phyloP scores from a whole-genome alignment of 2,329 filamentous ascomycete genomes.

The Byssochlamys sp. region DNA sequence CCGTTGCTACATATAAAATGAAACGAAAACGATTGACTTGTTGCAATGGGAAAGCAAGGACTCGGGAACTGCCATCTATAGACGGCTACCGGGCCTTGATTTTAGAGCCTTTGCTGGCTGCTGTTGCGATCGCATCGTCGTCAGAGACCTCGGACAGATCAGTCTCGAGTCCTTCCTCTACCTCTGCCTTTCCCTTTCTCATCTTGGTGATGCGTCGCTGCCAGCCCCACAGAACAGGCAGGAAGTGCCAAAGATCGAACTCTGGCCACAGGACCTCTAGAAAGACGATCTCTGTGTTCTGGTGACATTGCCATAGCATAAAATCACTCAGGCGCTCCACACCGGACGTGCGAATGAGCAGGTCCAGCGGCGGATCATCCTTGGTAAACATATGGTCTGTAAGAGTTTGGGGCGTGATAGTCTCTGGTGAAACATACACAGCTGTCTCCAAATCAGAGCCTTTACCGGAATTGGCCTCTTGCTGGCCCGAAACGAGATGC shows the following conservation, averaged over 20 bases:
- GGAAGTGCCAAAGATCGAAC: conserved; percentile 85
- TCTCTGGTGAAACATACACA: conserved; percentile 65
- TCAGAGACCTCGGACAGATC: conserved; percentile 24
- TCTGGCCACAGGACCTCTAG: conserved; percentile 89
- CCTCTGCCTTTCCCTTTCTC: conserved; percentile 50
- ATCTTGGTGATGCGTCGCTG: conserved; percentile 57
- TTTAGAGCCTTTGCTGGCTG: conserved; percentile 11
- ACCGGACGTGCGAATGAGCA: conserved; percentile 84
- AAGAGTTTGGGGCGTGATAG: conserved; percentile 72
- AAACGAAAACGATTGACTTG: neutral
- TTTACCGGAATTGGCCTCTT: conserved; percentile 24
- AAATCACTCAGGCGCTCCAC: conserved; percentile 91
- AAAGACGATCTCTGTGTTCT: conserved; percentile 86
- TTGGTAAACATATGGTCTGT: conserved; percentile 81
- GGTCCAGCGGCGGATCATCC: conserved; percentile 73
- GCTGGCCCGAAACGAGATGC: conserved; percentile 25
- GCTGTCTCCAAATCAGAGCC: conserved; percentile 23
- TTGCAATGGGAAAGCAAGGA: neutral
- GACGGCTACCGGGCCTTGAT: conserved; percentile 20
- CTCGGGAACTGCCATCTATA: neutral
- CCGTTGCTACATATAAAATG: neutral
- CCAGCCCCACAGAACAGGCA: conserved; percentile 90
- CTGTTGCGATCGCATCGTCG: conserved; percentile 14
- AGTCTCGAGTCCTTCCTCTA: conserved; percentile 51
- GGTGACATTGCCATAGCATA: conserved; percentile 96